Evolutionary conservation across 139 green algal genomes (phyloP), one percentile per base, ranked within the genome.

Genomic region (Desmodesmus armatus): DNA sequence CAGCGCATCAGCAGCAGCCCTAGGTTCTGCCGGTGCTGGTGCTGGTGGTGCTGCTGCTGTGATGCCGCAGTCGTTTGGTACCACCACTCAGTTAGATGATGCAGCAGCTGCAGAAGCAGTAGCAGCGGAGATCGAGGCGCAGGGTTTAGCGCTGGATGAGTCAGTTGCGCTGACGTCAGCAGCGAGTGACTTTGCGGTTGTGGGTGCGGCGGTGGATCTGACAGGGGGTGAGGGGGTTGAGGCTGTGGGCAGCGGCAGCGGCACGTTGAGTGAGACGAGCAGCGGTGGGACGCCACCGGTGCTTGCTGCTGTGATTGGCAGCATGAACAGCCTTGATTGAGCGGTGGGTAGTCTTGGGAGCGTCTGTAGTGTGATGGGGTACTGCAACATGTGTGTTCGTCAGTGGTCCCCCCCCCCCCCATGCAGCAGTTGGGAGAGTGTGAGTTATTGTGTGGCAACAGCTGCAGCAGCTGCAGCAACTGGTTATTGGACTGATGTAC

Each of bases 271-370:
- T n/a, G n/a, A n/a, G n/a, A n/a, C n/a, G n/a, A 44, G 39, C 49
- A 15, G 19, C 1, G 17, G 43, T 35, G 17, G 49, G 21, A 21
- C 6, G 11, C 39, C 49, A 0, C 74, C 74, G 9, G 51, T 67
- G 74, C 33, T 69, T 17, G 51, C 49, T 47, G 74, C 49, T 39
- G 74, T 31, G 0, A 58, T 70, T 13, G 51, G 74, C 51, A 81
- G 74, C 35, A 81, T 81, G 74, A 69, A 67, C 74, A 81, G 74
- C 49, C 51, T 81, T 5, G 74, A 69, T 23, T 81, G 33, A 81
- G n/a, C n/a, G n/a, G n/a, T n/a, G n/a, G n/a, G n/a, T n/a, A n/a
- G n/a, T n/a, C n/a, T n/a, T n/a, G n/a, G n/a, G n/a, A n/a, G n/a
- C n/a, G n/a, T n/a, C n/a, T n/a, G n/a, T n/a, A n/a, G n/a, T 62